Evolutionary conservation across 805 yeast genomes (phyloP).

Genomic region (Saccharomycopsis olivae): DNA sequence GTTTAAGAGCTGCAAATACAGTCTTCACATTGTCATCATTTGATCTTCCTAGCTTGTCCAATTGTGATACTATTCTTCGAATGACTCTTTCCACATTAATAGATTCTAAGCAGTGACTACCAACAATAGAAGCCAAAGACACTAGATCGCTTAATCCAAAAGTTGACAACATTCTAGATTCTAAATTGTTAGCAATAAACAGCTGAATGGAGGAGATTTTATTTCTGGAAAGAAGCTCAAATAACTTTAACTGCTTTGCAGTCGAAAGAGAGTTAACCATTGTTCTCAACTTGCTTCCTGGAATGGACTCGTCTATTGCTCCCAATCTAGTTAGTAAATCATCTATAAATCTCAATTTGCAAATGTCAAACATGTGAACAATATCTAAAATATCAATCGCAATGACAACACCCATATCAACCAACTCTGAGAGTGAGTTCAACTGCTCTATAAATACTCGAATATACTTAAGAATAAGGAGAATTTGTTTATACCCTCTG

Average conservation of each 20-base stretch:
- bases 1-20: not conserved
- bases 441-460: not conserved
- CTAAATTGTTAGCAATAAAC: conserved; percentile 7
- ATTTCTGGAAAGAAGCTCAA: conserved; percentile 1
- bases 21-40: not conserved
- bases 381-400: conserved; percentile 5
- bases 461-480: not conserved
- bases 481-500: not conserved
- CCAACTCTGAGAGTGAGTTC: not conserved
- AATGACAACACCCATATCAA: not conserved
- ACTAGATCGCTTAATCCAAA: conserved; percentile 5
- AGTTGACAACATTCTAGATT: conserved; percentile 8
- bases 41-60: not conserved
- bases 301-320: not conserved
- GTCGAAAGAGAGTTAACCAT: conserved; percentile 2
- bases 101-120: not conserved
- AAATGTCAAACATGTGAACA: not conserved
- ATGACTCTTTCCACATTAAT: conserved; percentile 1
- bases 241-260: conserved; percentile 10
- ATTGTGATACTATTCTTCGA: not conserved
- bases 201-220: not conserved
- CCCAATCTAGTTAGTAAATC: not conserved
- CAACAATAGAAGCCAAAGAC: conserved; percentile 3
- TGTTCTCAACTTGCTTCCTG: not conserved
- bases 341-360: not conserved